A percentile compares a stretch with the other conserved stretches of the same genome.
Evolutionary conservation across 345 rosid species (phyloP).

Genomic region (Raphanus sativus): DNA sequence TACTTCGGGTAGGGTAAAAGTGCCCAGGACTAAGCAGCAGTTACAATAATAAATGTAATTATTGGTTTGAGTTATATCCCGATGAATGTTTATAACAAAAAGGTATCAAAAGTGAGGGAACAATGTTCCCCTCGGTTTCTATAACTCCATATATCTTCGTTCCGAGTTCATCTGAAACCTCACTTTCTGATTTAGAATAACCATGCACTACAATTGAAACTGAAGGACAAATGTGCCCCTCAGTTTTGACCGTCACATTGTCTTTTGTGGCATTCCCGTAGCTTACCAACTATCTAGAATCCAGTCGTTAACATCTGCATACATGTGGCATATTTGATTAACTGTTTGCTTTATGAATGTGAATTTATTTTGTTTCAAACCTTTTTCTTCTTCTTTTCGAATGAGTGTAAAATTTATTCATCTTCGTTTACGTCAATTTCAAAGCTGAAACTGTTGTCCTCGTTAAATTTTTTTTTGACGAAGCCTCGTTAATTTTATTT

Average conservation of each 20-base stretch:
- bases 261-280: background rate
- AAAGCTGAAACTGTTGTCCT: background rate
- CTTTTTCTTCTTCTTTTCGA: background rate
- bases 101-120: no score
- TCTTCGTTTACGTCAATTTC: background rate
- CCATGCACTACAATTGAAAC: background rate
- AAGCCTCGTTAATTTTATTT: background rate
- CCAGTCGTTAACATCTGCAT: background rate
- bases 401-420: no score
- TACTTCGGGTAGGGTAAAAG: no score
- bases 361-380: background rate
- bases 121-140: no score
- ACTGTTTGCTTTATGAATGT: background rate
- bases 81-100: no score
- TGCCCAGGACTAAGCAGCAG: no score
- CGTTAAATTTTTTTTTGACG: no score
- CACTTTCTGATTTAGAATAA: background rate
- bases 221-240: background rate
- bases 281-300: background rate
- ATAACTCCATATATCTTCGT: background rate
- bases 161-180: background rate
- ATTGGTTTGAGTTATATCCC: no score
- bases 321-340: background rate
- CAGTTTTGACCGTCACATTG: constrained; percentile 2
- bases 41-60: no score